These are phyloP conservation scores for Gardenia jasminoides DNA, from an alignment of 257 asterid genomes.

Conservation along the genomic window DNA sequence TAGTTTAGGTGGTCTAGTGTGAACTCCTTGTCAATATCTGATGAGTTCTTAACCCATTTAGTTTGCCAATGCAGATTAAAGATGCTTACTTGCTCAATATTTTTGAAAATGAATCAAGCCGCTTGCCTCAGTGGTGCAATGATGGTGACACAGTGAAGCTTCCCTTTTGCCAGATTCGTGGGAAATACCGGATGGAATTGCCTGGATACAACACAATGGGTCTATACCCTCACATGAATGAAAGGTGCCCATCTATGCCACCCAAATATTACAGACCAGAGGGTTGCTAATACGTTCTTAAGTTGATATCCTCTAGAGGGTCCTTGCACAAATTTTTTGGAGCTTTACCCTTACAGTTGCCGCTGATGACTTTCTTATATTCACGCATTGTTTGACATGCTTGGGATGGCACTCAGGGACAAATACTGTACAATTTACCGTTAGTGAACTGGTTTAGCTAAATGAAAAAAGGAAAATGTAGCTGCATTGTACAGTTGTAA, in stretches of 20 bases:
- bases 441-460: not conserved
- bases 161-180: slow-evolving; percentile 83
- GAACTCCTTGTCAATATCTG: not conserved
- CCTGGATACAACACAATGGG: slow-evolving; percentile 76
- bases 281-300: slow-evolving; percentile 55
- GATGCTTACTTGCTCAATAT: slow-evolving; percentile 78
- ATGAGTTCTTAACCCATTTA: not conserved
- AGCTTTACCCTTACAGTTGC: not conserved
- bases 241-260: slow-evolving; percentile 82
- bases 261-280: slow-evolving; percentile 60
- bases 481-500: not conserved
- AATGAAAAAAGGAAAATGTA: not conserved
- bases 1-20: not conserved
- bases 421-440: not conserved
- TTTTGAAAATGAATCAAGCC: slow-evolving; percentile 69
- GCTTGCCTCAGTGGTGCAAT: slow-evolving; percentile 90
- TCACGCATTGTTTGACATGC: not conserved
- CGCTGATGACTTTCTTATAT: not conserved
- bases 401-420: not conserved
- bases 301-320: not conserved
- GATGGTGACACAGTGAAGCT: slow-evolving; percentile 73
- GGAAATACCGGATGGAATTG: slow-evolving; percentile 77
- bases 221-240: slow-evolving; percentile 81
- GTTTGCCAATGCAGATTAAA: slow-evolving; percentile 62
- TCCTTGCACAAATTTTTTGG: not conserved